phyloP scores from a whole-genome alignment of 2,329 filamentous ascomycete species.

The Hawksworthiomyces lignivorus region DNA sequence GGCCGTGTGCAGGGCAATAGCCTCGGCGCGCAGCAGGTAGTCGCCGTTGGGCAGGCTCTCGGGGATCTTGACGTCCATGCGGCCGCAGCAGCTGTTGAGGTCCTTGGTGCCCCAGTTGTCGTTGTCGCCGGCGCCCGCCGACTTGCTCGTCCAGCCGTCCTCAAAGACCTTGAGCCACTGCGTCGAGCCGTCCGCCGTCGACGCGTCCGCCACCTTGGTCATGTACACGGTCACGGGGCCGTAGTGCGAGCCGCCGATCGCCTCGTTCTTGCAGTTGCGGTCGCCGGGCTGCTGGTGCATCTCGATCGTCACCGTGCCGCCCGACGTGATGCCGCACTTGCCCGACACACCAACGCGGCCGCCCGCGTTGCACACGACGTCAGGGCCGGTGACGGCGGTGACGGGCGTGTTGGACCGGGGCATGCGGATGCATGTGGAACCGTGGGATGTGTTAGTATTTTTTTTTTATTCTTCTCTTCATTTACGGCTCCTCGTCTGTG shows the following conservation, averaged over 20 bases:
- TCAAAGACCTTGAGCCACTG: slow-evolving; percentile 43
- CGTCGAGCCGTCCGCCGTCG: slow-evolving; percentile 27
- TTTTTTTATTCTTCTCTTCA: too few relatives aligned
- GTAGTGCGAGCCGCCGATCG: slow-evolving; percentile 40
- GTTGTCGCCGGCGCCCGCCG: slow-evolving; percentile 16
- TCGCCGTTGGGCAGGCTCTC: slow-evolving; percentile 18
- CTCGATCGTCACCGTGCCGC: slow-evolving; percentile 40
- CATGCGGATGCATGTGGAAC: slow-evolving; percentile 37
- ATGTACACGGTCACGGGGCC: slow-evolving; percentile 39
- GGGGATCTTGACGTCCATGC: slow-evolving; percentile 24
- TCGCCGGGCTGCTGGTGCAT: slow-evolving; percentile 40
- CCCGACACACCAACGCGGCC: slow-evolving; percentile 23
- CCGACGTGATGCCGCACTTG: slow-evolving; percentile 36
- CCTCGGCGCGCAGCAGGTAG: slow-evolving; percentile 36
- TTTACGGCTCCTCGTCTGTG: too few relatives aligned
- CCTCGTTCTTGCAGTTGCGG: slow-evolving; percentile 33
- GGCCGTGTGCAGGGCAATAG: slow-evolving; percentile 35
- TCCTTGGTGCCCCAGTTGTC: slow-evolving; percentile 32
- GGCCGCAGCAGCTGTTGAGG: slow-evolving; percentile 24
- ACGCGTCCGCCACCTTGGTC: slow-evolving; percentile 35
- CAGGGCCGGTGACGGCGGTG: slow-evolving; percentile 24
- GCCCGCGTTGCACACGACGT: slow-evolving; percentile 30
- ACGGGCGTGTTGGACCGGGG: slow-evolving; percentile 42
- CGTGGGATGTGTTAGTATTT: slow-evolving; percentile 21
- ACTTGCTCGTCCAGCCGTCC: slow-evolving; percentile 25